Evolutionary conservation across 495 filamentous ascomycete species (phyloP).

Genomic region (Neurospora intermedia): DNA sequence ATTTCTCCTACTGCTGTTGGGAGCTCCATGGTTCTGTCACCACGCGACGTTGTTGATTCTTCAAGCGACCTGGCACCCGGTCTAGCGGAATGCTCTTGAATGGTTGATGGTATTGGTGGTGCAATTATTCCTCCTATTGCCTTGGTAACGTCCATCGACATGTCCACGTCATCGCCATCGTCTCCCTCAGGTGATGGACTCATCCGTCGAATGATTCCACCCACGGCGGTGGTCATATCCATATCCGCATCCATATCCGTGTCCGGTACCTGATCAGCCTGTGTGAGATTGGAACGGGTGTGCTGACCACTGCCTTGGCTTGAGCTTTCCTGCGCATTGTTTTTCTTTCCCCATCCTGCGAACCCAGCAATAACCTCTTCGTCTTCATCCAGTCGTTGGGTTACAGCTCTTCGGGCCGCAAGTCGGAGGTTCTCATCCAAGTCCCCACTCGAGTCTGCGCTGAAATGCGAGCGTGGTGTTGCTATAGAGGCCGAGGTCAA

Average conservation of each 20-base stretch:
- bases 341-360: constrained; percentile 35
- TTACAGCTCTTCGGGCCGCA: constrained; percentile 61
- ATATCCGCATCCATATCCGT: constrained; percentile 40
- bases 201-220: constrained; percentile 39
- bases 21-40: constrained; percentile 68
- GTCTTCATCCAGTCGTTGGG: constrained; percentile 62
- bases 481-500: constrained; percentile 55
- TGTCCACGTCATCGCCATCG: constrained; percentile 58
- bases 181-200: constrained; percentile 19
- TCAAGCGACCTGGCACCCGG: constrained; percentile 3
- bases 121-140: constrained; percentile 72
- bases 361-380: constrained; percentile 67
- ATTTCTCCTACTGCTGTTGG: constrained; percentile 66
- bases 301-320: constrained; percentile 8
- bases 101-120: constrained; percentile 22
- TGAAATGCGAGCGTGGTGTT: constrained; percentile 46
- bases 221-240: constrained; percentile 47
- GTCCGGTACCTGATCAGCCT: constrained; percentile 20
- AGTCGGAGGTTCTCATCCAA: constrained; percentile 68
- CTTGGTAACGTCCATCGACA: constrained; percentile 79
- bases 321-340: constrained; percentile 4
- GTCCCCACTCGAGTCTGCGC: constrained; percentile 51
- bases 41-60: constrained; percentile 13
- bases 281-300: background rate
- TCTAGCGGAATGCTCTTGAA: constrained; percentile 13